Evolutionary conservation across 495 filamentous ascomycete genomes (phyloP).

Genomic region (Sporormia fimetaria): DNA sequence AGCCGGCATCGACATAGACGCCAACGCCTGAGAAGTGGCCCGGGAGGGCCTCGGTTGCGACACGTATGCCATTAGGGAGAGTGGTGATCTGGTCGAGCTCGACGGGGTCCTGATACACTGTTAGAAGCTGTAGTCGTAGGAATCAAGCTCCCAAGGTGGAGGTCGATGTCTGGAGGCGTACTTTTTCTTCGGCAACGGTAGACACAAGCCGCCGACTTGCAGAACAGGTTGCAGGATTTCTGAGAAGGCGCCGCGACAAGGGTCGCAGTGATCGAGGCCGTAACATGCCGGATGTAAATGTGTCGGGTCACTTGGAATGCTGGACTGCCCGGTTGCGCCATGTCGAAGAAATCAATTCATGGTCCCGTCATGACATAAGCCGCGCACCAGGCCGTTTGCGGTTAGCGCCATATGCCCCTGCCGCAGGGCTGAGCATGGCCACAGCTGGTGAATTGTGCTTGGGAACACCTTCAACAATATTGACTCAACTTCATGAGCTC

Average conservation of each 20-base stretch:
- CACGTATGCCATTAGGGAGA: conserved; percentile 84
- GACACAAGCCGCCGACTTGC: conserved; percentile 17
- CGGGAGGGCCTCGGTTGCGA: conserved; percentile 89
- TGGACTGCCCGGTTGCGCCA: neutral
- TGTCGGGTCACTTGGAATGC: neutral
- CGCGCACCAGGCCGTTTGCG: no score
- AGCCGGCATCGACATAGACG: conserved; percentile 94
- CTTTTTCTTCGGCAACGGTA: conserved; percentile 24
- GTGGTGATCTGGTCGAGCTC: conserved; percentile 82
- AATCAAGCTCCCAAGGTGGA: neutral
- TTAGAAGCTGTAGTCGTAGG: neutral
- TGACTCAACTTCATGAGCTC: no score
- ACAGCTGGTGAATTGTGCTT: no score
- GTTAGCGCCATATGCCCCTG: no score
- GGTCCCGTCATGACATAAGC: no score
- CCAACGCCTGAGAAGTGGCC: conserved; percentile 92
- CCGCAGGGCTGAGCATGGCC: no score
- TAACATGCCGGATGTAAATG: conserved; percentile 18
- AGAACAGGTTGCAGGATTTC: conserved; percentile 2
- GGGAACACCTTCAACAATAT: no score
- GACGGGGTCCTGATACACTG: conserved; percentile 59
- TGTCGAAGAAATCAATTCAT: neutral
- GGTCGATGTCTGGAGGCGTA: conserved; percentile 1
- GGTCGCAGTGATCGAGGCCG: conserved; percentile 15
- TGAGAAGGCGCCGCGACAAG: conserved; percentile 15